These are phyloP conservation scores for Monoraphidium neglectum DNA, from an alignment of 139 green algal genomes.

Conservation along the genomic window DNA sequence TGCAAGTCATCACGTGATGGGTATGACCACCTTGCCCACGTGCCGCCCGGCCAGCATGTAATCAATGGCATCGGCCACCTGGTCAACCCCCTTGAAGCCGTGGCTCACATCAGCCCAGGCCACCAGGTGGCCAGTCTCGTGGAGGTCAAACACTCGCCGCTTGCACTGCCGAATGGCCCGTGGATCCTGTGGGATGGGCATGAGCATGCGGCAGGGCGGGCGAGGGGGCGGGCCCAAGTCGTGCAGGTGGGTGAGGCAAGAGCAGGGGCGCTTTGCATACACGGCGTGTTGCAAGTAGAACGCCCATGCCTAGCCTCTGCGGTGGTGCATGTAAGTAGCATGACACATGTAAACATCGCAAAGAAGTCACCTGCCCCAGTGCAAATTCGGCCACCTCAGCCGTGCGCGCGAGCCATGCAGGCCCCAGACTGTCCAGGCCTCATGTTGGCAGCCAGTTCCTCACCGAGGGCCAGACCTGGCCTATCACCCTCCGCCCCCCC, in stretches of 20 bases:
- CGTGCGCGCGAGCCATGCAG: no score
- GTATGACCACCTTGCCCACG: slow-evolving; percentile 74
- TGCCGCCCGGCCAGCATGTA: slow-evolving; percentile 69
- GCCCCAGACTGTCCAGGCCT: neutral
- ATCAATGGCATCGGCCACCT: slow-evolving; percentile 67
- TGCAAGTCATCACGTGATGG: slow-evolving; percentile 28
- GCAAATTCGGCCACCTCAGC: no score
- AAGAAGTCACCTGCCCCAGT: no score
- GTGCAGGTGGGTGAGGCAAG: no score
- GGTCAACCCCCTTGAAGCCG: slow-evolving; percentile 45
- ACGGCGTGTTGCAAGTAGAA: no score
- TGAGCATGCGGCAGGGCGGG: neutral
- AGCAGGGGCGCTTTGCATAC: no score
- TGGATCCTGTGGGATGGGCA: neutral
- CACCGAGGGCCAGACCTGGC: slow-evolving; percentile 64
- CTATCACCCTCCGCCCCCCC: slow-evolving; percentile 38
- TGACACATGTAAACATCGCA: no score
- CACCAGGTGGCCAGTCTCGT: slow-evolving; percentile 36
- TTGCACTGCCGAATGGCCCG: slow-evolving; percentile 26
- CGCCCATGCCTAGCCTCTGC: no score
- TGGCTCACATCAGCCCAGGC: slow-evolving; percentile 38
- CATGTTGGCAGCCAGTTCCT: neutral
- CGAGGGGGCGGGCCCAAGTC: no score
- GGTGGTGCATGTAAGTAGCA: no score
- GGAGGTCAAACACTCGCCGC: slow-evolving; percentile 42